These are phyloP conservation scores for Rhizopus microsporus DNA, from an alignment of 371 early-diverging fungal species.

Conservation along the genomic window DNA sequence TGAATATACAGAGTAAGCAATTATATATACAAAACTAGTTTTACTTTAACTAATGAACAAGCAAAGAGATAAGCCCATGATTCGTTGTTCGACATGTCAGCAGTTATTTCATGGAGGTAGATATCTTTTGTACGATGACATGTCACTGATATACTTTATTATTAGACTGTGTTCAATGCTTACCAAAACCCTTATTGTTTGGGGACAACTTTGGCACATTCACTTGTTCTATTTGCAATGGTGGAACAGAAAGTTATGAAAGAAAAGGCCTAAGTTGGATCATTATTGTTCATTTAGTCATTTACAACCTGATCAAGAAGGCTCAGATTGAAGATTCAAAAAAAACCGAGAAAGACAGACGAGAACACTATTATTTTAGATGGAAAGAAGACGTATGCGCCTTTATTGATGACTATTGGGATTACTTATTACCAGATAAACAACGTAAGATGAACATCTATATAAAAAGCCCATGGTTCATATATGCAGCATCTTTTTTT, in stretches of 20 bases:
- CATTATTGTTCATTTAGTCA: slow-evolving; percentile 70
- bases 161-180: slow-evolving; percentile 23
- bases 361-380: slow-evolving; percentile 70
- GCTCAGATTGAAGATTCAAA: slow-evolving; percentile 28
- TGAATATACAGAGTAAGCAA: slow-evolving; percentile 45
- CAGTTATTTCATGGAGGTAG: slow-evolving; percentile 69
- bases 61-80: slow-evolving; percentile 55
- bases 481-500: neutral
- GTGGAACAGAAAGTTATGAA: slow-evolving; percentile 19
- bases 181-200: slow-evolving; percentile 25
- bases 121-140: neutral
- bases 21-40: too few relatives aligned
- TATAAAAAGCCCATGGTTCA: neutral
- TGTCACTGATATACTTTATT: neutral
- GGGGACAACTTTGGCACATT: slow-evolving; percentile 27
- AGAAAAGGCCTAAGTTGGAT: slow-evolving; percentile 73
- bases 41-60: too few relatives aligned
- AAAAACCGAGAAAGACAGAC: slow-evolving; percentile 42
- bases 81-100: slow-evolving; percentile 56
- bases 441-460: slow-evolving; percentile 44
- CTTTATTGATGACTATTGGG: slow-evolving; percentile 79
- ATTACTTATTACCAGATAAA: slow-evolving; percentile 67
- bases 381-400: slow-evolving; percentile 85
- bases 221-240: slow-evolving; percentile 23
- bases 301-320: slow-evolving; percentile 69